Base-by-base conservation (phyloP, 2,329 filamentous ascomycete genomes). In the Alternaria sp. region DNA sequence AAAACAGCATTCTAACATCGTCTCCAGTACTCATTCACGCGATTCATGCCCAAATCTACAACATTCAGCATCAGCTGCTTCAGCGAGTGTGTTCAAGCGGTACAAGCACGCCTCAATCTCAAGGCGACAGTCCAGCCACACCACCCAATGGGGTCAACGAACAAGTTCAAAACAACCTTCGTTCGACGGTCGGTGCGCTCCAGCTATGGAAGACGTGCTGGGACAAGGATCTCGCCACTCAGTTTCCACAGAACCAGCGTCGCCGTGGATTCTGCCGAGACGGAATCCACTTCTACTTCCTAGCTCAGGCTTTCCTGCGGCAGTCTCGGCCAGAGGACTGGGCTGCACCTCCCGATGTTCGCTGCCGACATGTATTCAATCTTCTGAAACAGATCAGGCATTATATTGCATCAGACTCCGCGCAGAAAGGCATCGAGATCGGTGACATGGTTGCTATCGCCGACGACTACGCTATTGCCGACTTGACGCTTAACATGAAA, bases 201-300 rank as follows among this genome's bases (percentile, higher is more conserved):
- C 87, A 89, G 63, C 90, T 91, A 69, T 92, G 91, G 86, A 92
- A 92, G 78, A 81, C 81, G 18, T 86, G 84, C 62, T 92, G 90
- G 90, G 90, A 92, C 72, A 79, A 82, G 58, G 91, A 93, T 68
- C 88, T 91, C 81, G 81, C 84, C 12, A 79, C 85, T 38, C 90
- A 93, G 71, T 92, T 91, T 62, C 87, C 88, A 7, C 86, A 81
- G 6, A 81, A 81, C n/a, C 85, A 85, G 51, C 82, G 84, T 48
- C 86, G 89, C 16, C 85, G 88, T 65, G 90, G 90, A 0, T 92
- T 92, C 75, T 91, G 87, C 54, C 81, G 89, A 51, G 90, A 92
- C 68, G 89, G 86, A 2, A 86, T 91, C 14, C 89, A 91, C 69
- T 92, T 89, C 74, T 92, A 89, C 79, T 92, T 88, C 84, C 82